Evolutionary conservation across 495 filamentous ascomycete species (phyloP).

Genomic region (Penicillium malachiteum): DNA sequence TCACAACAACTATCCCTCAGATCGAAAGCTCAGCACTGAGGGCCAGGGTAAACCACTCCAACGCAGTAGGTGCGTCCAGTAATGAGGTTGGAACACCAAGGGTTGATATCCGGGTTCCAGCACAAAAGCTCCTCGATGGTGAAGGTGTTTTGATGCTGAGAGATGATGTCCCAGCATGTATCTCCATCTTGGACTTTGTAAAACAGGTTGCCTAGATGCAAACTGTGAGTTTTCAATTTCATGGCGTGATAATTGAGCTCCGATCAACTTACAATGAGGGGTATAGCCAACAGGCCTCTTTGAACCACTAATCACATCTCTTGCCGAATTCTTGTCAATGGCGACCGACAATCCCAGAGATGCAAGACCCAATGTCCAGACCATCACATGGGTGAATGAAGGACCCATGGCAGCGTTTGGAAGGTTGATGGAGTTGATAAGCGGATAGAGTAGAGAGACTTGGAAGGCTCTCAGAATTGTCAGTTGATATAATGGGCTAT

Average conservation of each 20-base stretch:
- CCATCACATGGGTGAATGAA: conserved; percentile 1
- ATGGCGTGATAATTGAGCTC: background rate
- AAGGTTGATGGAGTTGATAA: background rate
- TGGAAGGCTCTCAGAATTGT: too few species aligned
- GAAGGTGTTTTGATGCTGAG: conserved; percentile 13
- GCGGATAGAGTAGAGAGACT: background rate
- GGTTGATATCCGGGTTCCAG: conserved; percentile 31
- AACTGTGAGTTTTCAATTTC: background rate
- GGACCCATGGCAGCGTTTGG: conserved; percentile 10
- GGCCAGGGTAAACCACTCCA: conserved; percentile 11
- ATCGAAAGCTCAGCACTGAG: conserved; percentile 5
- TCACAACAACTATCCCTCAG: background rate
- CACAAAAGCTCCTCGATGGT: conserved; percentile 26
- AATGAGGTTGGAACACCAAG: conserved; percentile 26
- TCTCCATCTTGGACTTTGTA: conserved; percentile 22
- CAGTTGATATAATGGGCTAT: too few species aligned
- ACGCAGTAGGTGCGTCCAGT: conserved; percentile 24
- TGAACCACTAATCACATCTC: background rate
- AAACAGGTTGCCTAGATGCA: conserved; percentile 16
- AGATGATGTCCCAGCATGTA: conserved; percentile 29
- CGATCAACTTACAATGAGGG: conserved; percentile 14
- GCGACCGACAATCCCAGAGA: conserved; percentile 12
- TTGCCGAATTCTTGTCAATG: conserved; percentile 1
- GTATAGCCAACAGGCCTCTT: background rate
- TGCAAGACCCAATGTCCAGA: conserved; percentile 16